Conservation (phyloP, 345 rosid species). For the Salix udensis region DNA sequence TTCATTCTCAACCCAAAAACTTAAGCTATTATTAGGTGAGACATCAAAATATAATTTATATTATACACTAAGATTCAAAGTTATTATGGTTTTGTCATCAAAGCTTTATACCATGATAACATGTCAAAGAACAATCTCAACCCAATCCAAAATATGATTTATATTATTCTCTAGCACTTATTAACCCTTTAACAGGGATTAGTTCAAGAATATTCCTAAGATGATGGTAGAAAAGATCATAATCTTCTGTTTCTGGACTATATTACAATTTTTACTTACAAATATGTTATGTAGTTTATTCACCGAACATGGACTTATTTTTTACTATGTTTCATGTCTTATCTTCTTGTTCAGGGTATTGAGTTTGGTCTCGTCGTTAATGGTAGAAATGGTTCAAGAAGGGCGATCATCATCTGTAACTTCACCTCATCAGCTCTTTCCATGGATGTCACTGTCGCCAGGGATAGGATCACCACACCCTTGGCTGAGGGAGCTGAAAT, state of each 20-base stretch:
- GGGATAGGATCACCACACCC: conserved; percentile 59
- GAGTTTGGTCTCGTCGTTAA: conserved; percentile 12
- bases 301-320: background rate
- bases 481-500: conserved; percentile 51
- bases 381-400: conserved; percentile 51
- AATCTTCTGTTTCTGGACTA: background rate
- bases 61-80: no score
- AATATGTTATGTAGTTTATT: background rate
- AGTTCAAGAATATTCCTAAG: background rate
- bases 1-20: background rate
- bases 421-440: conserved; percentile 51
- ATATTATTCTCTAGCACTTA: no score
- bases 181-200: background rate
- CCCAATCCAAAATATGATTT: no score
- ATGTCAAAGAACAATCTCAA: no score
- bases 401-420: conserved; percentile 52
- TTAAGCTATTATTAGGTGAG: no score
- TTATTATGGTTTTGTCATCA: no score
- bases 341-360: background rate
- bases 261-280: background rate
- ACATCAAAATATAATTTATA: no score
- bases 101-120: no score
- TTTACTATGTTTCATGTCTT: conserved; percentile 1
- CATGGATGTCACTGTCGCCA: conserved; percentile 57
- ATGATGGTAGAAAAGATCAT: background rate